These are phyloP conservation scores for Alternaria hordeiaustralica DNA, from an alignment of 2,329 filamentous ascomycete genomes.

Conservation along the genomic window DNA sequence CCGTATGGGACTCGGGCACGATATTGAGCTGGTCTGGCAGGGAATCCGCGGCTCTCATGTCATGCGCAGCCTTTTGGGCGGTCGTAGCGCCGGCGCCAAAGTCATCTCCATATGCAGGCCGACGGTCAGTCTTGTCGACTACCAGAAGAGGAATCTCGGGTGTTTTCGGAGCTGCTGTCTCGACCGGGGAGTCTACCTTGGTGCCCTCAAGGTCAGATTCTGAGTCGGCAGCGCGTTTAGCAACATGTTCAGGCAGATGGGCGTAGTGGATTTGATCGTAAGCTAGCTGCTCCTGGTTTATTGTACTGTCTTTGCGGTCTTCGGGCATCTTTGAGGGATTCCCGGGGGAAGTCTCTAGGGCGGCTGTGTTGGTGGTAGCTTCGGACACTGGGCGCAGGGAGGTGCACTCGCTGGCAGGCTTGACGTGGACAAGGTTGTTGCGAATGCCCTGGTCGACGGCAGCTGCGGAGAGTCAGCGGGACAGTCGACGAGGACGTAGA, in stretches of 20 bases:
- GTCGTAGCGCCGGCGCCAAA: conserved; percentile 42
- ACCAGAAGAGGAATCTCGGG: conserved; percentile 34
- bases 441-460: conserved; percentile 60
- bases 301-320: conserved; percentile 25
- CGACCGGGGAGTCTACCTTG: conserved; percentile 18
- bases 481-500: not conserved
- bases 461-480: conserved; percentile 47
- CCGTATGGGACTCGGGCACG: conserved; percentile 22
- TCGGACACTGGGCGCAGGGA: not conserved
- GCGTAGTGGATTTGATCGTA: conserved; percentile 21
- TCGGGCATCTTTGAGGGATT: conserved; percentile 11
- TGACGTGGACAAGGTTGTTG: conserved; percentile 59
- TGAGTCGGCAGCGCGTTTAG: conserved; percentile 31
- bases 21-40: conserved; percentile 43
- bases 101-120: conserved; percentile 46
- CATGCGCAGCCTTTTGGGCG: conserved; percentile 44
- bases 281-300: conserved; percentile 22
- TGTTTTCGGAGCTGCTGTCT: conserved; percentile 12
- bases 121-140: conserved; percentile 46
- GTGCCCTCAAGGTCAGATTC: conserved; percentile 28
- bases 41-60: conserved; percentile 41
- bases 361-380: not conserved
- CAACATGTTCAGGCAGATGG: conserved; percentile 16
- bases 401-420: conserved; percentile 5
- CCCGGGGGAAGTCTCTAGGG: not conserved